A percentile compares a stretch with the other conserved stretches of the same genome.
Conservation (phyloP, 176 grass and related monocot genomes). For the Triticum monococcum region DNA sequence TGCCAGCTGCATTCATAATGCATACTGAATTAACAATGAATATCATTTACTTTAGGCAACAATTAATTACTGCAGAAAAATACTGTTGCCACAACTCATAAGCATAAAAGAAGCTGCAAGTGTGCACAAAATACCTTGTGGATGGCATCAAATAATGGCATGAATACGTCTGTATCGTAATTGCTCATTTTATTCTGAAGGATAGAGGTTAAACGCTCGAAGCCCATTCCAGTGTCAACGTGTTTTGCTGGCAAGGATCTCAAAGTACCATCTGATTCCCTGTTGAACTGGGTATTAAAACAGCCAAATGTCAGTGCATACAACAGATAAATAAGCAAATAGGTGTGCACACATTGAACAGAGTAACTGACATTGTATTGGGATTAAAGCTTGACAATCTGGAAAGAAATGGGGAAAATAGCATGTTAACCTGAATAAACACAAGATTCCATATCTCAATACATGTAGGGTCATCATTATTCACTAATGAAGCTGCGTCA, state of each 20-base stretch:
- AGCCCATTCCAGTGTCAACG: conserved; percentile 91
- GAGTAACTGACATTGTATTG: background rate
- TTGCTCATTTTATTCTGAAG: conserved; percentile 99
- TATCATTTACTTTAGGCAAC: background rate
- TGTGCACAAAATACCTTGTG: conserved; percentile 53
- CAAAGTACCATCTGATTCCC: conserved; percentile 73
- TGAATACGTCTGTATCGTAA: conserved; percentile 85
- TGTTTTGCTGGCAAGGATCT: conserved; percentile 80
- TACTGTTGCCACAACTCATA: background rate
- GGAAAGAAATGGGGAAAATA: background rate
- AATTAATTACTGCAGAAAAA: background rate
- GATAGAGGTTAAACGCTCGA: conserved; percentile 84
- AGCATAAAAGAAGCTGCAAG: conserved; percentile 22
- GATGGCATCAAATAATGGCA: conserved; percentile 88
- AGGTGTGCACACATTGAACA: background rate
- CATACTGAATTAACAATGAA: conserved; percentile 24
- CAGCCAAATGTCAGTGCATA: background rate
- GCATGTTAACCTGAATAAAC: conserved; percentile 75
- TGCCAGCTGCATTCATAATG: conserved; percentile 46
- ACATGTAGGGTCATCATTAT: conserved; percentile 89
- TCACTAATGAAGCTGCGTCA: conserved; percentile 83
- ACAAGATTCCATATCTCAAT: conserved; percentile 98
- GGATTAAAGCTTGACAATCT: background rate
- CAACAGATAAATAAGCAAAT: conserved; percentile 1
- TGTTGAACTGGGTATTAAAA: conserved; percentile 68